These are phyloP conservation scores for Eucalyptus tenuipes DNA, from an alignment of 345 rosid species.

Conservation along the genomic window DNA sequence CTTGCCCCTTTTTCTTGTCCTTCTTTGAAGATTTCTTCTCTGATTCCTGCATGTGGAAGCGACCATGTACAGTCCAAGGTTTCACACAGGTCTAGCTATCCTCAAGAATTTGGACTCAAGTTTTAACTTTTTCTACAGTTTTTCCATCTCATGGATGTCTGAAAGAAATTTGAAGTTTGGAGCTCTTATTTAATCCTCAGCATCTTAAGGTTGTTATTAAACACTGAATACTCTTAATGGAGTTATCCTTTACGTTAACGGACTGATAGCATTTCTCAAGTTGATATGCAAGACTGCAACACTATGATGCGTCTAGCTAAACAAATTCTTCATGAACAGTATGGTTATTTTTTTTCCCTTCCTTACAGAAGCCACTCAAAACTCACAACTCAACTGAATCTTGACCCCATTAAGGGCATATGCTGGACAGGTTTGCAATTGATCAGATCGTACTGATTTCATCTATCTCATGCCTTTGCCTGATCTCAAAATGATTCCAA, in stretches of 20 bases:
- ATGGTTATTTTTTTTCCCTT: neutral
- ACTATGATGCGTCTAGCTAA: neutral
- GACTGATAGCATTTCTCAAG: neutral
- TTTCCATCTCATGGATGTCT: neutral
- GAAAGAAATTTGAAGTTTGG: neutral
- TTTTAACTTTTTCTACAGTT: neutral
- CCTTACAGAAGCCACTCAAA: neutral
- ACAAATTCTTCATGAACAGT: neutral
- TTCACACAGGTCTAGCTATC: neutral
- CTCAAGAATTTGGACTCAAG: neutral
- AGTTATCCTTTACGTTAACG: neutral
- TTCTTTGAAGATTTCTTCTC: slow-evolving; percentile 62
- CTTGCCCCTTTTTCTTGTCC: slow-evolving; percentile 54
- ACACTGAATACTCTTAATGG: neutral
- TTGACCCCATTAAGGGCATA: neutral
- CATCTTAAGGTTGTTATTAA: neutral
- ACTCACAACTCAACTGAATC: neutral
- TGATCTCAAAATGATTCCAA: neutral
- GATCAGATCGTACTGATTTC: neutral
- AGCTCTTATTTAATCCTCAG: neutral
- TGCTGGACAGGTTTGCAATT: neutral
- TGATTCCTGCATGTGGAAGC: slow-evolving; percentile 24
- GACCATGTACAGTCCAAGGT: neutral
- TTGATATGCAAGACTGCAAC: neutral
- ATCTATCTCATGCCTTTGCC: neutral